These are phyloP conservation scores for Leccinum fuscescens DNA, from an alignment of 1,284 basidiomycete genomes.

Conservation along the genomic window DNA sequence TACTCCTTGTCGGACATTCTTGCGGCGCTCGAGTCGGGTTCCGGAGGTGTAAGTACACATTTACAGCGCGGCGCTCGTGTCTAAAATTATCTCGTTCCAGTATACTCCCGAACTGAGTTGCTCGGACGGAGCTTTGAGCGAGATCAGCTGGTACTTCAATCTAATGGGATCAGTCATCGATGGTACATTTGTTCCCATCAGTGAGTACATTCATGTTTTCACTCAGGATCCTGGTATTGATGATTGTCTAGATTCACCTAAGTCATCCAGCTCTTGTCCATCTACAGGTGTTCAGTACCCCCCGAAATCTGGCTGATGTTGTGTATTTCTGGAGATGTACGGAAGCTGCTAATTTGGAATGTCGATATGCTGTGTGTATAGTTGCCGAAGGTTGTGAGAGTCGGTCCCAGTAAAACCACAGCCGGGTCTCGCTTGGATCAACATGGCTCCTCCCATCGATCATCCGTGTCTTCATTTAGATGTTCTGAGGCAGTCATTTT, in stretches of 20 bases:
- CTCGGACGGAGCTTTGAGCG: slow-evolving; percentile 43
- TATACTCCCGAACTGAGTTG: slow-evolving; percentile 62
- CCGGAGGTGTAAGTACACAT: slow-evolving; percentile 38
- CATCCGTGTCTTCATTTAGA: slow-evolving; percentile 50
- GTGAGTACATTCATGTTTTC: slow-evolving; percentile 36
- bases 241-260: slow-evolving; percentile 45
- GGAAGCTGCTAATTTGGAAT: neutral
- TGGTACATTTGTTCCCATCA: slow-evolving; percentile 58
- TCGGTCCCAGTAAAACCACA: neutral
- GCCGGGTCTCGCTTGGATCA: slow-evolving; percentile 8
- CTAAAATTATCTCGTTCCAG: slow-evolving; percentile 27
- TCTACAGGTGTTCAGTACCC: slow-evolving; percentile 62
- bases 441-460: slow-evolving; percentile 50
- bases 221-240: slow-evolving; percentile 6
- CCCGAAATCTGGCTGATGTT: slow-evolving; percentile 47
- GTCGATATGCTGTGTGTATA: neutral
- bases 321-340: neutral
- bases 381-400: neutral
- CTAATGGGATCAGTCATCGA: slow-evolving; percentile 65
- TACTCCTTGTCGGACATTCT: slow-evolving; percentile 59
- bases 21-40: slow-evolving; percentile 53
- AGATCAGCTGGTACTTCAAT: slow-evolving; percentile 68
- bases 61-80: neutral
- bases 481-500: slow-evolving; percentile 54
- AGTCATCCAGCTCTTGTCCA: slow-evolving; percentile 45